These are phyloP conservation scores for Saccharomyces hybrid DNA, from an alignment of 1,139 yeast species.

Conservation along the genomic window DNA sequence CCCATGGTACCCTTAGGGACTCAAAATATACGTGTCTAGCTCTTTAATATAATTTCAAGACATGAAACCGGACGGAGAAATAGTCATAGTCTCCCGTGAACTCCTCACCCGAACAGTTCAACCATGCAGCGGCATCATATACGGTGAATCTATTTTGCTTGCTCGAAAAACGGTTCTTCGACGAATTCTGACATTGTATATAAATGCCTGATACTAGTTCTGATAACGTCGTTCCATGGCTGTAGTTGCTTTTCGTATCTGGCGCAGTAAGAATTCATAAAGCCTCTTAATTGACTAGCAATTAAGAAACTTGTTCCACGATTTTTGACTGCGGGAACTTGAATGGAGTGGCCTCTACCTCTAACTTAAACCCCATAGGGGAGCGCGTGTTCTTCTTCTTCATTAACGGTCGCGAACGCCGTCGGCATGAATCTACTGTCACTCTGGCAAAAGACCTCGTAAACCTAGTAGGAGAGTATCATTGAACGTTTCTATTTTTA, in stretches of 20 bases:
- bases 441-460: conserved; percentile 48
- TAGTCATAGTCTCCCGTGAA: conserved; percentile 42
- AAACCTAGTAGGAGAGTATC: conserved; percentile 36
- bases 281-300: conserved; percentile 52
- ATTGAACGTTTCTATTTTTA: conserved; percentile 27
- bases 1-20: conserved; percentile 50
- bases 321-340: conserved; percentile 43
- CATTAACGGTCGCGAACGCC: conserved; percentile 67
- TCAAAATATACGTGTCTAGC: conserved; percentile 59
- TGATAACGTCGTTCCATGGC: conserved; percentile 43
- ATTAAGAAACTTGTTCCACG: conserved; percentile 48
- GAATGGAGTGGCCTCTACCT: conserved; percentile 47
- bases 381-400: conserved; percentile 50
- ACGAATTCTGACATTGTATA: conserved; percentile 38
- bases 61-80: conserved; percentile 52
- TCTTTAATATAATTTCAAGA: conserved; percentile 50
- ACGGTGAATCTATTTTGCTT: conserved; percentile 44
- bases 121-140: conserved; percentile 41
- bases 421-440: conserved; percentile 54
- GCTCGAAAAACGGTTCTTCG: conserved; percentile 35
- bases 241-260: conserved; percentile 27
- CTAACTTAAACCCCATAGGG: conserved; percentile 55
- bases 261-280: conserved; percentile 46
- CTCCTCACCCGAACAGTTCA: conserved; percentile 39
- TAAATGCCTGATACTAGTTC: conserved; percentile 38